These are phyloP conservation scores for Phytophthora aleatoria DNA, from an alignment of 352 stramenopile genomes.

Conservation along the genomic window DNA sequence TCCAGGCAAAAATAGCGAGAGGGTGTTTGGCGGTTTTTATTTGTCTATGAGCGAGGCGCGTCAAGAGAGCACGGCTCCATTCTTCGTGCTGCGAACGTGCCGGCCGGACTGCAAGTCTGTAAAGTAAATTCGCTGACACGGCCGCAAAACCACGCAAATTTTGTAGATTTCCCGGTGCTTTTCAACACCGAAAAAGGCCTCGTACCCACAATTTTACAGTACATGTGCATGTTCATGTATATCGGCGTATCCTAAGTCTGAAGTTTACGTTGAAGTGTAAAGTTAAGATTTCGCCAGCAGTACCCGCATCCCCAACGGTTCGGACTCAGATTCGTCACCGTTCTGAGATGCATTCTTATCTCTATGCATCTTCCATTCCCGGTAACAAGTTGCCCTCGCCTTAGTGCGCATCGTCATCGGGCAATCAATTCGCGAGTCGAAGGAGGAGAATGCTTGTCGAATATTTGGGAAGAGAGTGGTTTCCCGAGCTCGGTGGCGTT, in stretches of 20 bases:
- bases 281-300: constrained; percentile 9
- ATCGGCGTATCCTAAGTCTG: constrained; percentile 20
- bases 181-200: constrained; percentile 16
- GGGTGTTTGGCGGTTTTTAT: constrained; percentile 8
- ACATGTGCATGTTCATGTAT: neutral
- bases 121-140: constrained; percentile 3
- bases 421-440: neutral
- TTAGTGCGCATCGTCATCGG: constrained; percentile 14
- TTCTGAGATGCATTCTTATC: constrained; percentile 18
- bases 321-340: constrained; percentile 17
- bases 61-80: neutral
- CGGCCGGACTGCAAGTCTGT: neutral
- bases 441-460: constrained; percentile 16
- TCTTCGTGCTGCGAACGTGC: constrained; percentile 10
- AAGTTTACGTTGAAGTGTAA: constrained; percentile 29
- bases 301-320: constrained; percentile 17
- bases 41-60: constrained; percentile 1
- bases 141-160: constrained; percentile 18
- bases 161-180: constrained; percentile 20
- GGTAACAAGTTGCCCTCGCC: neutral
- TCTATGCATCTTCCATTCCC: constrained; percentile 12
- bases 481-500: constrained; percentile 27
- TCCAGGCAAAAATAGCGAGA: constrained; percentile 4
- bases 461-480: constrained; percentile 31
- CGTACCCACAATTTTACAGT: constrained; percentile 6